Evolutionary conservation across 1,139 yeast genomes (phyloP).

Genomic region (Hansenula sp.): DNA sequence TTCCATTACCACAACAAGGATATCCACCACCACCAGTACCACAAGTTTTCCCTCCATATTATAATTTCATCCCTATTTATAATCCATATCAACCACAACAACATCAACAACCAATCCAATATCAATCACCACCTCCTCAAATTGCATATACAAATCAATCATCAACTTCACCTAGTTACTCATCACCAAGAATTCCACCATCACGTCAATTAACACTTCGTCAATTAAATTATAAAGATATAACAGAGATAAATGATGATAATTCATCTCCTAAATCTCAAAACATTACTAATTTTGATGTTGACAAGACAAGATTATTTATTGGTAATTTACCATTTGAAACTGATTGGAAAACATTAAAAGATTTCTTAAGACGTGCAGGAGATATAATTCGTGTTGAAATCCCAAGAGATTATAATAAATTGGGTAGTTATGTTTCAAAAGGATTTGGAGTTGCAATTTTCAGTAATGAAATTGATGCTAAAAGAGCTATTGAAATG

Average conservation of each 20-base stretch:
- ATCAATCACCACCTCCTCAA: neutral
- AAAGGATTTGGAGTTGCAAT: constrained; percentile 84
- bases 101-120: neutral
- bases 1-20: neutral
- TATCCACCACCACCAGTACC: neutral
- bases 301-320: constrained; percentile 44
- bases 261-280: too few relatives aligned
- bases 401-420: constrained; percentile 50
- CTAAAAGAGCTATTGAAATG: constrained; percentile 53
- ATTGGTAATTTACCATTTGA: constrained; percentile 56
- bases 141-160: neutral
- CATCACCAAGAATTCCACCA: constrained; percentile 1
- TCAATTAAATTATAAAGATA: constrained; percentile 1
- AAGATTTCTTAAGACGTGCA: constrained; percentile 40
- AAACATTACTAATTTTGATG: too few relatives aligned
- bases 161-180: neutral
- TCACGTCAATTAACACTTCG: constrained; percentile 1
- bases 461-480: constrained; percentile 53
- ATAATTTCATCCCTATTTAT: neutral
- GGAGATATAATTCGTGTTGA: constrained; percentile 48
- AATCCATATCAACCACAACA: neutral
- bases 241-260: neutral
- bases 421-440: too few relatives aligned
- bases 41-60: neutral
- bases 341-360: constrained; percentile 52